Evolutionary conservation across 2,329 filamentous ascomycete species (phyloP).

Genomic region (Fusarium fujikuroi): DNA sequence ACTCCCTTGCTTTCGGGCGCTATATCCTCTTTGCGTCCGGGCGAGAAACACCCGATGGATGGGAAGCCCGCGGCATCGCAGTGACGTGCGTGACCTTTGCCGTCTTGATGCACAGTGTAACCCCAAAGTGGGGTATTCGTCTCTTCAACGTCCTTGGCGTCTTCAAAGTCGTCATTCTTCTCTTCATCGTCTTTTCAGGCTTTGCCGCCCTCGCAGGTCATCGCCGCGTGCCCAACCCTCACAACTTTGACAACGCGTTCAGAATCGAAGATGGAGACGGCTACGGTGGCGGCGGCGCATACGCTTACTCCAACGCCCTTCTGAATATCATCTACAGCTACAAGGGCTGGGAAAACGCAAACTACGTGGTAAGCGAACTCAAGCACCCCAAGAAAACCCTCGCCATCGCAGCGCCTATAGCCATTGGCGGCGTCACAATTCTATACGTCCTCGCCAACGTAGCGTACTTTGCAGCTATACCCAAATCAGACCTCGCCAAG

Average conservation of each 20-base stretch:
- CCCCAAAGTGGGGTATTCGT: conserved; percentile 68
- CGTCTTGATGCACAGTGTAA: conserved; percentile 61
- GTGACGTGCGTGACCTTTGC: conserved; percentile 65
- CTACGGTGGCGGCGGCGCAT: conserved; percentile 60
- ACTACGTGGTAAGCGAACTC: conserved; percentile 69
- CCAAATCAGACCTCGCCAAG: conserved; percentile 65
- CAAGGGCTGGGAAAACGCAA: conserved; percentile 72
- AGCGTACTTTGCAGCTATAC: conserved; percentile 72
- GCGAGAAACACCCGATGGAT: conserved; percentile 58
- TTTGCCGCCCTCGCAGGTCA: conserved; percentile 66
- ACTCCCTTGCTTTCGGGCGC: conserved; percentile 67
- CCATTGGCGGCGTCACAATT: conserved; percentile 67
- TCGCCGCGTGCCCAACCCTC: conserved; percentile 59
- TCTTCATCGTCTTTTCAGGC: conserved; percentile 71
- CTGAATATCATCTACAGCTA: conserved; percentile 70
- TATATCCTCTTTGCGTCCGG: conserved; percentile 68
- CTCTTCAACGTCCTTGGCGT: conserved; percentile 68
- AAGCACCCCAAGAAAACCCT: conserved; percentile 65
- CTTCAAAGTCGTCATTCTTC: conserved; percentile 69
- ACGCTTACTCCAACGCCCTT: conserved; percentile 66
- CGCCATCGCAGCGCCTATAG: conserved; percentile 65
- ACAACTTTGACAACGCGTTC: conserved; percentile 69
- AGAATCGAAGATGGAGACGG: conserved; percentile 54
- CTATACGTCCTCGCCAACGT: conserved; percentile 73
- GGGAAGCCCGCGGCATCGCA: conserved; percentile 67